Conservation (phyloP, 768 basidiomycete genomes). For the Boletellus ananiceps region DNA sequence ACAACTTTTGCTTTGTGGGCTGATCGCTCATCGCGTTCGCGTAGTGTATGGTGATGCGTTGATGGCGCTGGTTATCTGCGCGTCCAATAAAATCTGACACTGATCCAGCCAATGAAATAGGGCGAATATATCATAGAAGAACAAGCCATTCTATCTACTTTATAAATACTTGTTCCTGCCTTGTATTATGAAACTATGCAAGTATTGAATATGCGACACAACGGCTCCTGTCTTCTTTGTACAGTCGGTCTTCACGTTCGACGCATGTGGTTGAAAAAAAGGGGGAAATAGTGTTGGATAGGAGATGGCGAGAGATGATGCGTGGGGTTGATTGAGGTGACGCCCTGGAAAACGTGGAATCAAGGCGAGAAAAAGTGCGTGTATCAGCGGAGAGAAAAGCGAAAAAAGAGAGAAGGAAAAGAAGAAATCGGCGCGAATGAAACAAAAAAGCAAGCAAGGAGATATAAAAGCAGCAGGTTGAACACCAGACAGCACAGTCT, state of each 20-base stretch:
- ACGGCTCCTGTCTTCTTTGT: constrained; percentile 3
- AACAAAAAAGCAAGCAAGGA: neutral
- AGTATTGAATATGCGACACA: constrained; percentile 9
- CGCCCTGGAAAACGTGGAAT: neutral
- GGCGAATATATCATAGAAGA: constrained; percentile 5
- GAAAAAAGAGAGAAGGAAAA: neutral
- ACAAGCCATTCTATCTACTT: neutral
- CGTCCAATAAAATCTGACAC: too few species aligned
- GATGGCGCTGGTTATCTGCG: neutral
- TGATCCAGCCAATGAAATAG: neutral
- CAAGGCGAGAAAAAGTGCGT: neutral
- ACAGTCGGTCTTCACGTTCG: constrained; percentile 5
- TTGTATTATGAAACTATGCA: neutral
- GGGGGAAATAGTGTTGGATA: neutral
- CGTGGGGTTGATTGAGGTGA: neutral
- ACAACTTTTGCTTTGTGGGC: constrained; percentile 67
- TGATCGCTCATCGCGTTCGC: constrained; percentile 32
- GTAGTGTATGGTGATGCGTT: neutral
- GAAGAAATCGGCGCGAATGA: neutral
- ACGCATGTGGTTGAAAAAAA: neutral
- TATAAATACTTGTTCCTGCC: constrained; percentile 1
- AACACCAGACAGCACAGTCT: neutral
- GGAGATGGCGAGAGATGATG: constrained; percentile 14
- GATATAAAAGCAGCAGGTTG: neutral
- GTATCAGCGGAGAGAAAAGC: constrained; percentile 9